A percentile compares a stretch with the other conserved stretches of the same genome.
These are phyloP conservation scores for Rhizophagus clarus DNA, from an alignment of 192 early-diverging fungal species.

Conservation along the genomic window DNA sequence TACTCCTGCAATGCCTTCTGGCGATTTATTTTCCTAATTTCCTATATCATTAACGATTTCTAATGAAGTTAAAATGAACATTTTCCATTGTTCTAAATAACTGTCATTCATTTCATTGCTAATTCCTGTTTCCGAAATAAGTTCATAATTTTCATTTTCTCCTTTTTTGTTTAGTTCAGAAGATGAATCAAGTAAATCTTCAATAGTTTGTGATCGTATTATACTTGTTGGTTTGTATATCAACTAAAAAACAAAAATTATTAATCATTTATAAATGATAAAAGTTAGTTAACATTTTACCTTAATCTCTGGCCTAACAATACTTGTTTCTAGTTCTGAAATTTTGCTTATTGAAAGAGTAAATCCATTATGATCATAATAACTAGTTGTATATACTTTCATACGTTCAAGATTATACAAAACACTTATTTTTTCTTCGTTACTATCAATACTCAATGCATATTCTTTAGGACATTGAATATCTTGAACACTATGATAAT, in stretches of 20 bases:
- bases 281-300: background rate
- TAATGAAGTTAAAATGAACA: background rate
- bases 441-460: background rate
- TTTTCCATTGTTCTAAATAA: background rate
- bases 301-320: background rate
- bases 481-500: background rate
- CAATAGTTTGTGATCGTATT: background rate
- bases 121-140: too few species aligned
- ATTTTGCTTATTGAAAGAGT: background rate
- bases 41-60: background rate
- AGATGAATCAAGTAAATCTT: background rate
- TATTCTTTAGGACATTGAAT: constrained; percentile 11
- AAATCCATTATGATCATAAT: constrained; percentile 20
- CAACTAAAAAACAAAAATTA: background rate
- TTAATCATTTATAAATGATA: background rate
- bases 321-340: constrained; percentile 16
- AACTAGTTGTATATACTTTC: background rate
- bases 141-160: too few species aligned
- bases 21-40: too few species aligned
- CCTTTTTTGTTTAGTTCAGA: background rate
- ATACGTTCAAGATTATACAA: constrained; percentile 10
- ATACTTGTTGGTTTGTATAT: background rate
- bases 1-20: too few species aligned
- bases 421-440: background rate
- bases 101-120: background rate